Conservation (phyloP, 2,329 filamentous ascomycete genomes). For the Kalaharituber pfeilii region DNA sequence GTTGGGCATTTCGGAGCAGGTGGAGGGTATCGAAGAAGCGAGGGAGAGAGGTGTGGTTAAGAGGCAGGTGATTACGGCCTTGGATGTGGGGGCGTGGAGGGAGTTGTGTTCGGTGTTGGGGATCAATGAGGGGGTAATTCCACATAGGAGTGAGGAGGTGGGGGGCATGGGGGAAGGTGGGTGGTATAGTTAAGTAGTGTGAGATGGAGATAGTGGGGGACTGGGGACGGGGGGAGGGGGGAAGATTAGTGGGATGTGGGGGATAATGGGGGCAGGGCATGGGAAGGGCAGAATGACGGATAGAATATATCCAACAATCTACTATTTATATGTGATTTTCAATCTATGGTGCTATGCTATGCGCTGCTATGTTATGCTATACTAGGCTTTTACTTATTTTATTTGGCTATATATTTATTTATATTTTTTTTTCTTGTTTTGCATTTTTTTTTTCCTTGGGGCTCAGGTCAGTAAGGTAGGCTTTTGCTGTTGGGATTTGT, state of each 20-base stretch:
- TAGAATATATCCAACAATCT: no score
- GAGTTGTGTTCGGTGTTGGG: constrained; percentile 57
- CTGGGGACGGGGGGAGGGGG: neutral
- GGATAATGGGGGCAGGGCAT: no score
- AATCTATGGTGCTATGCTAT: no score
- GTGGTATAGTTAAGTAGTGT: constrained; percentile 7
- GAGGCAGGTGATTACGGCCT: constrained; percentile 68
- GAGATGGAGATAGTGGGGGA: neutral
- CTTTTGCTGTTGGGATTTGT: no score
- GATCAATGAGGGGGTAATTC: constrained; percentile 61
- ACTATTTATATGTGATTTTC: no score
- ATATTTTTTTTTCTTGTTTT: no score
- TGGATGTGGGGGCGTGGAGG: constrained; percentile 71
- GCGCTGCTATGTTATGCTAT: no score
- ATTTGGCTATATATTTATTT: no score
- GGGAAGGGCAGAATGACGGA: no score
- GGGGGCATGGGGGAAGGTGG: constrained; percentile 11
- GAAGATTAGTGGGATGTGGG: neutral
- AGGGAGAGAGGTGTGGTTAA: constrained; percentile 32
- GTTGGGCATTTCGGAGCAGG: constrained; percentile 43
- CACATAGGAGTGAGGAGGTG: constrained; percentile 42
- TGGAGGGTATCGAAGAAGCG: constrained; percentile 29
- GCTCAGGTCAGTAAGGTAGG: no score
- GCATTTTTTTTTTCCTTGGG: no score
- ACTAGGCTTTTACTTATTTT: no score